Percentiles rank a stretch among this genome's conserved stretches.
Evolutionary conservation across 306 rosid genomes (phyloP).

Genomic region (Boehmeria nivea): DNA sequence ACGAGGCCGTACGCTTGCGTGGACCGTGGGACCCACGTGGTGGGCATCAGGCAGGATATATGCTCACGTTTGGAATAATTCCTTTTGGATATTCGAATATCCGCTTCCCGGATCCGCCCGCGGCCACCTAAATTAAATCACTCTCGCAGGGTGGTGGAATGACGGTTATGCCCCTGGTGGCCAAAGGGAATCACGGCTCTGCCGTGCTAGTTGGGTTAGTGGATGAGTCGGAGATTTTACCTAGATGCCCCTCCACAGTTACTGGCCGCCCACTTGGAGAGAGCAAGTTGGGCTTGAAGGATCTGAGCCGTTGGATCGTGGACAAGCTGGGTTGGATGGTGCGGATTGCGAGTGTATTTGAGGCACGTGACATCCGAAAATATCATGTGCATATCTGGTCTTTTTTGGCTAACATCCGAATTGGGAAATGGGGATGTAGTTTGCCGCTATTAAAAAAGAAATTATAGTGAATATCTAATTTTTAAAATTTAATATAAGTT

Average conservation of each 20-base stretch:
- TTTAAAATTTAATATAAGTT: too few species aligned
- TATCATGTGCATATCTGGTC: not conserved
- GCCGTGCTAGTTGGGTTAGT: not conserved
- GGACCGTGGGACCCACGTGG: slow-evolving; percentile 4
- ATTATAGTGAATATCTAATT: too few species aligned
- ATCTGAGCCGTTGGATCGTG: too few species aligned
- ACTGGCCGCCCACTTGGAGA: not conserved
- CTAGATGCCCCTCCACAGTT: slow-evolving; percentile 27
- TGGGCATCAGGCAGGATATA: slow-evolving; percentile 17
- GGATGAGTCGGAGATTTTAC: slow-evolving; percentile 13
- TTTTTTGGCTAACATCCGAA: not conserved
- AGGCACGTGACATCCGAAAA: not conserved
- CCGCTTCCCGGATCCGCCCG: slow-evolving; percentile 4
- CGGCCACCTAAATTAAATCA: not conserved
- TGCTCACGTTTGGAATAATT: slow-evolving; percentile 40
- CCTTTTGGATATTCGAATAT: slow-evolving; percentile 63
- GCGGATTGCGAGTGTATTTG: not conserved
- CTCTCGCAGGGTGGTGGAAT: not conserved
- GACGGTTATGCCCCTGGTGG: slow-evolving; percentile 1
- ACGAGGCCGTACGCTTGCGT: not conserved
- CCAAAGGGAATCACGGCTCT: not conserved
- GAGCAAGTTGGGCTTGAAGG: not conserved
- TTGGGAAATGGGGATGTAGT: too few species aligned
- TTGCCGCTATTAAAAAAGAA: too few species aligned
- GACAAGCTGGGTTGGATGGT: not conserved